Evolutionary conservation across 352 stramenopile species (phyloP).

Genomic region (Phytophthora chlamydospora): DNA sequence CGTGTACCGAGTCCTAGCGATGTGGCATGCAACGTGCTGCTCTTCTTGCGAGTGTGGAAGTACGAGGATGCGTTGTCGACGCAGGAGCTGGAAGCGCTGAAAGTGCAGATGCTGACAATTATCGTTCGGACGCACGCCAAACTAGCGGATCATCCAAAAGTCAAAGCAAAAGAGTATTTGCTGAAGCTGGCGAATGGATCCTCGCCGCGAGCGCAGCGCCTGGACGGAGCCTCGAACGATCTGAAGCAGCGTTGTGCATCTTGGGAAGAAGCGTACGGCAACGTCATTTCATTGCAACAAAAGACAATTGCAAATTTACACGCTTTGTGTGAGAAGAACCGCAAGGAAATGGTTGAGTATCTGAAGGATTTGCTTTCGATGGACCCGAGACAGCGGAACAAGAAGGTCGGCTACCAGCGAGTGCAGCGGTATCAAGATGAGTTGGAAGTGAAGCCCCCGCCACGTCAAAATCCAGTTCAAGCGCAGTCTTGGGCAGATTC

Average conservation of each 20-base stretch:
- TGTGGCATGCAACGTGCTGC: conserved; percentile 41
- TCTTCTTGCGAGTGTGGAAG: conserved; percentile 58
- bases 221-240: conserved; percentile 28
- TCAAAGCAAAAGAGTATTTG: conserved; percentile 72
- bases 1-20: conserved; percentile 55
- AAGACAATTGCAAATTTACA: conserved; percentile 71
- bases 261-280: conserved; percentile 82
- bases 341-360: conserved; percentile 47
- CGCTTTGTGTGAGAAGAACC: conserved; percentile 57
- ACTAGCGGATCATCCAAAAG: conserved; percentile 60
- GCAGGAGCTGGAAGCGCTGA: conserved; percentile 40
- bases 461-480: conserved; percentile 1
- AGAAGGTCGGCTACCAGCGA: conserved; percentile 18
- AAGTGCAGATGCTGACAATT: conserved; percentile 73
- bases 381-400: conserved; percentile 41
- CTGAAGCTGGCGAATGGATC: conserved; percentile 54
- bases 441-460: conserved; percentile 18
- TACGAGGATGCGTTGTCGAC: conserved; percentile 45
- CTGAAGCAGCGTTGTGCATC: conserved; percentile 38
- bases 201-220: conserved; percentile 14
- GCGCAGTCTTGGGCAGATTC: conserved; percentile 14
- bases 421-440: neutral
- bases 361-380: conserved; percentile 63
- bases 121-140: conserved; percentile 63
- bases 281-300: conserved; percentile 78